Conservation (phyloP, 352 stramenopile genomes). For the Elongisporangium anandrum region DNA sequence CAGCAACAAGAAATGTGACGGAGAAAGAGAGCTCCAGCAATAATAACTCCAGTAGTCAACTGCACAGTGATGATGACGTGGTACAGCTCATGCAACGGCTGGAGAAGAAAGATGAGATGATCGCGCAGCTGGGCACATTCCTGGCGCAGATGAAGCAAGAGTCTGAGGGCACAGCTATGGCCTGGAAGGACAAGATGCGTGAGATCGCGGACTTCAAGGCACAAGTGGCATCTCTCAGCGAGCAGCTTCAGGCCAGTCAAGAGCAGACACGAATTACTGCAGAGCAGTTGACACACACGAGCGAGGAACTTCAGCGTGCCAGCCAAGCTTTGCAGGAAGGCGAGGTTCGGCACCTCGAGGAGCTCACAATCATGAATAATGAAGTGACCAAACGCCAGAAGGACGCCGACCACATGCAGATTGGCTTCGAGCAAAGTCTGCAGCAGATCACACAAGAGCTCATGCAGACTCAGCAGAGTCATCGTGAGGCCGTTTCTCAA, state of each 20-base stretch:
- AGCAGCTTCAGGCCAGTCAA: slow-evolving; percentile 31
- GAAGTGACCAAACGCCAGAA: slow-evolving; percentile 43
- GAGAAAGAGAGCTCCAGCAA: not conserved
- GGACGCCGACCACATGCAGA: slow-evolving; percentile 24
- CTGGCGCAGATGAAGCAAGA: slow-evolving; percentile 73
- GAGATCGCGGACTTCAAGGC: slow-evolving; percentile 46
- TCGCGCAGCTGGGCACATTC: slow-evolving; percentile 63
- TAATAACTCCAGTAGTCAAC: not conserved
- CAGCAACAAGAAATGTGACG: slow-evolving; percentile 3
- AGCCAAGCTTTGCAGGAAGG: slow-evolving; percentile 25
- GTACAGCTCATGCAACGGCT: slow-evolving; percentile 21
- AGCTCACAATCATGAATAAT: slow-evolving; percentile 57
- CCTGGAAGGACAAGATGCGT: slow-evolving; percentile 59
- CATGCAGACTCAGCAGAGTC: slow-evolving; percentile 17
- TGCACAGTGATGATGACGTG: slow-evolving; percentile 7
- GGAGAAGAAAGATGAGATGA: slow-evolving; percentile 65
- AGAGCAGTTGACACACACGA: slow-evolving; percentile 26
- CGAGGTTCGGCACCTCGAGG: slow-evolving; percentile 34
- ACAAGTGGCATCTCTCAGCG: slow-evolving; percentile 23
- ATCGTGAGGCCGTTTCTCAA: slow-evolving; percentile 20
- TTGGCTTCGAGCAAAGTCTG: slow-evolving; percentile 30
- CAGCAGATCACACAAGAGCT: slow-evolving; percentile 25
- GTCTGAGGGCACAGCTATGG: slow-evolving; percentile 45
- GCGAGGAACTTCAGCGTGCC: slow-evolving; percentile 28
- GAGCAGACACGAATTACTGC: slow-evolving; percentile 28